phyloP scores from a whole-genome alignment of 495 filamentous ascomycete species.

The Darksidea phi region DNA sequence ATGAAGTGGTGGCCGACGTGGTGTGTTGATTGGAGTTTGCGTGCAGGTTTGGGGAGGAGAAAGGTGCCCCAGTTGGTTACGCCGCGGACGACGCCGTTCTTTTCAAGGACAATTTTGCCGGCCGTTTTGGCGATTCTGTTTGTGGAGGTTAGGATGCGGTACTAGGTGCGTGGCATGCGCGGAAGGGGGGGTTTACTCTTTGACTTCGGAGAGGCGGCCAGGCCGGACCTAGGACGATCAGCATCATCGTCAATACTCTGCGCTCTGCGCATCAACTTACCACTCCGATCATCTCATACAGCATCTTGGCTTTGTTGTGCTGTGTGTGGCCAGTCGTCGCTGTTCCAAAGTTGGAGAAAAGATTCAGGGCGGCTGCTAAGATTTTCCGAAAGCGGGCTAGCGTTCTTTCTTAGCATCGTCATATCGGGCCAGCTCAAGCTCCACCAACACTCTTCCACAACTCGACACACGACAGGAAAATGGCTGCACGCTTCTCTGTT shows the following conservation, averaged over 20 bases:
- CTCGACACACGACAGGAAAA: slow-evolving; percentile 9
- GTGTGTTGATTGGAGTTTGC: slow-evolving; percentile 75
- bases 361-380: not conserved
- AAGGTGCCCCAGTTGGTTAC: slow-evolving; percentile 93
- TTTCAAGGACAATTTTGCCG: slow-evolving; percentile 76
- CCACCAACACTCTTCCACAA: not conserved
- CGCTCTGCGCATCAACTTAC: slow-evolving; percentile 53
- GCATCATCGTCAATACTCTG: not conserved
- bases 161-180: too few species aligned
- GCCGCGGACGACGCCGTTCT: slow-evolving; percentile 87
- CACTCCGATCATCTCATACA: slow-evolving; percentile 96
- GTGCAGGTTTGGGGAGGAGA: slow-evolving; percentile 68
- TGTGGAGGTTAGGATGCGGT: too few species aligned
- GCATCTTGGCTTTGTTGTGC: slow-evolving; percentile 57
- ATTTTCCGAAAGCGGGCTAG: slow-evolving; percentile 2
- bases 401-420: not conserved
- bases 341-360: slow-evolving; percentile 1
- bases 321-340: not conserved
- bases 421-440: slow-evolving; percentile 2
- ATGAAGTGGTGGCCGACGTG: slow-evolving; percentile 91
- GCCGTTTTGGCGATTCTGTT: slow-evolving; percentile 81
- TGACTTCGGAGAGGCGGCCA: slow-evolving; percentile 82
- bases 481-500: slow-evolving; percentile 36
- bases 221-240: slow-evolving; percentile 70
- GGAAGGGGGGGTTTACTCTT: too few species aligned